Conservation (phyloP, 345 rosid species). For the Triadica sebifera region DNA sequence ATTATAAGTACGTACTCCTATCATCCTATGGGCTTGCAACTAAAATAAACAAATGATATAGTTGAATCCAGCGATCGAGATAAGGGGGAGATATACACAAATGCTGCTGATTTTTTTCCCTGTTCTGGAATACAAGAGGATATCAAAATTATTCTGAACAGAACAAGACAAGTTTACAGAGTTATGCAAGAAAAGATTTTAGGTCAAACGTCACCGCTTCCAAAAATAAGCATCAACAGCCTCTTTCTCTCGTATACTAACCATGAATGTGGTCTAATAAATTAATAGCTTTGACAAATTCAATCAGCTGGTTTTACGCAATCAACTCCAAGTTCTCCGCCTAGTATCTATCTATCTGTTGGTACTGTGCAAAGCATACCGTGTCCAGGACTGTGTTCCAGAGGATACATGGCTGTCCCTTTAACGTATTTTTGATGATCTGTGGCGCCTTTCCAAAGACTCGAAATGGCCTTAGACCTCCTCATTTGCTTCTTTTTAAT, state of each 20-base stretch:
- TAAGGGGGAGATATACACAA: background rate
- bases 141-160: background rate
- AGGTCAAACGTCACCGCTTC: background rate
- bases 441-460: slow-evolving; percentile 44
- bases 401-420: slow-evolving; percentile 59
- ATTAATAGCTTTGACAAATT: slow-evolving; percentile 13
- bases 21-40: background rate
- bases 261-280: background rate
- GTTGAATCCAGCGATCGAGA: background rate
- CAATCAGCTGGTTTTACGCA: background rate
- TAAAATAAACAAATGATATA: background rate
- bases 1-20: too few relatives aligned
- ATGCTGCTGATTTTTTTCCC: background rate
- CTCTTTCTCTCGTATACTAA: slow-evolving; percentile 1
- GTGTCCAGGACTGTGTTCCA: slow-evolving; percentile 67
- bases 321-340: background rate
- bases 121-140: background rate
- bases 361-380: slow-evolving; percentile 61
- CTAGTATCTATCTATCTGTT: slow-evolving; percentile 24
- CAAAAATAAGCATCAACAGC: background rate
- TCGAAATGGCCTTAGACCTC: slow-evolving; percentile 30
- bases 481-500: slow-evolving; percentile 44
- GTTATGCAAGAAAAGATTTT: slow-evolving; percentile 10
- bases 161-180: background rate
- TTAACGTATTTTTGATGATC: slow-evolving; percentile 57